Conservation (phyloP, 2,329 filamentous ascomycete species). For the Aspergillus sp. region DNA sequence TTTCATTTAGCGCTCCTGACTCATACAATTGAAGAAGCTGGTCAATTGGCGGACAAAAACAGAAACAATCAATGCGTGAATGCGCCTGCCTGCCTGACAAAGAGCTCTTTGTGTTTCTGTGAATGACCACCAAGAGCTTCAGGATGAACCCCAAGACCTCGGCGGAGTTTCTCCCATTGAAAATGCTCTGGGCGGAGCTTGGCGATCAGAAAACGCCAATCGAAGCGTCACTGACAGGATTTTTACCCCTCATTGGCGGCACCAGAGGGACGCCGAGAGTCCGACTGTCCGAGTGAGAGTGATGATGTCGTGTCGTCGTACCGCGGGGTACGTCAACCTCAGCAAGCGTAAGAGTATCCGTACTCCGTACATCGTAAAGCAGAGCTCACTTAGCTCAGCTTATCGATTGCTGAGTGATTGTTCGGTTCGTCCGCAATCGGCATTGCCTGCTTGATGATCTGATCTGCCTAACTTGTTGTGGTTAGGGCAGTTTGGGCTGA, state of each 20-base stretch:
- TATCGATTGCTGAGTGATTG: not conserved
- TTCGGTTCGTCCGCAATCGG: constrained; percentile 3
- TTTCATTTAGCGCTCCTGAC: constrained; percentile 10
- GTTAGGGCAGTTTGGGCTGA: not conserved
- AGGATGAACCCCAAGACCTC: not conserved
- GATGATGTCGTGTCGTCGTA: not conserved
- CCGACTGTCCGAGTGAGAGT: not conserved
- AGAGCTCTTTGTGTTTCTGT: not conserved
- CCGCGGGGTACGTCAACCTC: not conserved
- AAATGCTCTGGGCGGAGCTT: not conserved
- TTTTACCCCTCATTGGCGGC: too few species aligned
- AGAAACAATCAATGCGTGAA: not conserved
- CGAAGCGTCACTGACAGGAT: not conserved
- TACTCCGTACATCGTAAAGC: not conserved
- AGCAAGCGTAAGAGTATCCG: not conserved
- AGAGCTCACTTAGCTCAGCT: not conserved
- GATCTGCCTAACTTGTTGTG: not conserved
- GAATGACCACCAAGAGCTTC: not conserved
- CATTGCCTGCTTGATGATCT: not conserved
- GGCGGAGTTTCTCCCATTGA: not conserved
- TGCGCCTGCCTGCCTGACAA: not conserved
- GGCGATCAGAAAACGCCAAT: not conserved
- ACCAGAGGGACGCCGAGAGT: not conserved
- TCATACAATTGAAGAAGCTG: not conserved
- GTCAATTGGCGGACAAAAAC: not conserved